Evolutionary conservation across 148 eudicot species (phyloP).

Genomic region (Agrostemma githago): DNA sequence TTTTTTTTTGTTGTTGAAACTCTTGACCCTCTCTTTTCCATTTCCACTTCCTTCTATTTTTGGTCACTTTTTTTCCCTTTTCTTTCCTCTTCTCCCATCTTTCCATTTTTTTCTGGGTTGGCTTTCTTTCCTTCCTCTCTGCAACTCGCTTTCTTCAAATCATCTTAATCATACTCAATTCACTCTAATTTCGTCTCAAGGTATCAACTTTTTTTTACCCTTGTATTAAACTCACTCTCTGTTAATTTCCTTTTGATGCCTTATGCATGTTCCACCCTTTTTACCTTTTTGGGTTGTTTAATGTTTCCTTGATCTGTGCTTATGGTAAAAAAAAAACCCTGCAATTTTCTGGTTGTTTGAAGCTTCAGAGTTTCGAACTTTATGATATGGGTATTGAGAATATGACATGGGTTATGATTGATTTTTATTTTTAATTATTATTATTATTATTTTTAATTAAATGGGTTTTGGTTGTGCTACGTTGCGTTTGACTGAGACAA

Average conservation of each 20-base stretch:
- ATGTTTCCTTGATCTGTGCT: constrained; percentile 19
- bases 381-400: constrained; percentile 11
- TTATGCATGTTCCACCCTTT: background rate
- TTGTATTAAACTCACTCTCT: background rate
- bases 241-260: background rate
- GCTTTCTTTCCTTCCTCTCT: background rate
- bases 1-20: constrained; percentile 1
- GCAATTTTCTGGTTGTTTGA: constrained; percentile 5
- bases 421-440: background rate
- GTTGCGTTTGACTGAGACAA: constrained; percentile 25
- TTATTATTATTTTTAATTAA: background rate
- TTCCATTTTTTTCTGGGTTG: constrained; percentile 7
- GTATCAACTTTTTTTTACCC: constrained; percentile 2
- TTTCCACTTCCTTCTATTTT: constrained; percentile 20
- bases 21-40: constrained; percentile 24
- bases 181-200: constrained; percentile 9
- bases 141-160: constrained; percentile 3
- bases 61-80: constrained; percentile 21
- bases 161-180: background rate
- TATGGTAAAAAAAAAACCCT: constrained; percentile 1
- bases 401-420: constrained; percentile 9
- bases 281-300: background rate
- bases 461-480: background rate
- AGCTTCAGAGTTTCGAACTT: constrained; percentile 17
- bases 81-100: constrained; percentile 3